Evolutionary conservation across 345 rosid genomes (phyloP).

Genomic region (Citrus australasica): DNA sequence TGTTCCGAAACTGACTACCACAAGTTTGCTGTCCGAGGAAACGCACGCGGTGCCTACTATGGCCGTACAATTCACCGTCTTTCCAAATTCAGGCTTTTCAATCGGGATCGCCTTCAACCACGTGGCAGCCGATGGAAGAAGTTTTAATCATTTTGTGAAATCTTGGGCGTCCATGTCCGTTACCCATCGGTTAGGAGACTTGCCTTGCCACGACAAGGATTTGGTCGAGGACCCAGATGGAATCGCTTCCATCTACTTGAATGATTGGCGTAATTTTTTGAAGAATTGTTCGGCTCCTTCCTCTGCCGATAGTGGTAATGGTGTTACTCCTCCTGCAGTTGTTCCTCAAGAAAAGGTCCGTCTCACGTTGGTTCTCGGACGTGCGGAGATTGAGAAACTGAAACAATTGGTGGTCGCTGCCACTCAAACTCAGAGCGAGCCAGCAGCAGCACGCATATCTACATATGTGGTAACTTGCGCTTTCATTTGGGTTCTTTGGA

Average conservation of each 20-base stretch:
- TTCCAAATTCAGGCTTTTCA: not conserved
- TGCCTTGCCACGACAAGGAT: not conserved
- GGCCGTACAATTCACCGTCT: not conserved
- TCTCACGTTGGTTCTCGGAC: not conserved
- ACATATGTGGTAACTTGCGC: constrained; percentile 35
- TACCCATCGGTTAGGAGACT: not conserved
- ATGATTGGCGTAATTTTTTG: not conserved
- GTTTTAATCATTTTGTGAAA: not conserved
- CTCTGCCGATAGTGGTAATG: too few relatives aligned
- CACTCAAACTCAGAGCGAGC: not conserved
- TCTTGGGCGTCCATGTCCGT: not conserved
- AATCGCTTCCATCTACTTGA: not conserved
- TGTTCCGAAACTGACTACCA: constrained; percentile 20
- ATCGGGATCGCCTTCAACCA: not conserved
- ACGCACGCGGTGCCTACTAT: not conserved
- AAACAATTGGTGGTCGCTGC: too few relatives aligned
- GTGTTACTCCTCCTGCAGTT: too few relatives aligned
- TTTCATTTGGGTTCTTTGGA: constrained; percentile 30
- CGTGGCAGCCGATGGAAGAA: not conserved
- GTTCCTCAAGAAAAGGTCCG: not conserved
- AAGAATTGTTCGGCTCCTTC: too few relatives aligned
- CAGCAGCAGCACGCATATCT: constrained; percentile 13
- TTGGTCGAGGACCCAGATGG: not conserved
- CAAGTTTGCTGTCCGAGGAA: too few relatives aligned
- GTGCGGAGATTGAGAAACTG: not conserved